phyloP scores from a whole-genome alignment of 75 land plant species.

The Chamaecyparis obtusa region DNA sequence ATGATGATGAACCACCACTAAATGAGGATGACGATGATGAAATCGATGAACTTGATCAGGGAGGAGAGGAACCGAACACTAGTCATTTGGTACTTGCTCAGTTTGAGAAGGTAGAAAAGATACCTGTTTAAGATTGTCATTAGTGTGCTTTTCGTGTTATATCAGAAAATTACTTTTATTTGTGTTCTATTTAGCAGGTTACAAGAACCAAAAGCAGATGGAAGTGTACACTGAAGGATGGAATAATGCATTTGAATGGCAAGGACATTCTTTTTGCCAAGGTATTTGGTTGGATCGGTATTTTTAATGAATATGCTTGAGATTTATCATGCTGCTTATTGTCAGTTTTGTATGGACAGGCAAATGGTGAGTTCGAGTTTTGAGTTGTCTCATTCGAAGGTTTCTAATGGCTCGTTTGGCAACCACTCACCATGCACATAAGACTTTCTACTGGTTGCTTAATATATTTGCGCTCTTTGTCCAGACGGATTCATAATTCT shows the following conservation, averaged over 20 bases:
- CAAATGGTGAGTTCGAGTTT: slow-evolving; percentile 59
- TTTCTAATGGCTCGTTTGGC: not conserved
- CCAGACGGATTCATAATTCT: not conserved
- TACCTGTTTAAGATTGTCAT: not conserved
- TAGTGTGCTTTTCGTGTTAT: not conserved
- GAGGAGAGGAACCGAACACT: slow-evolving; percentile 72
- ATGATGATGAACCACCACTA: slow-evolving; percentile 81
- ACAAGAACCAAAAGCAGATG: slow-evolving; percentile 94
- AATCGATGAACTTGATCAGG: slow-evolving; percentile 78
- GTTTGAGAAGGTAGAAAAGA: slow-evolving; percentile 81
- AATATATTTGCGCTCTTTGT: not conserved
- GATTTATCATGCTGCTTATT: not conserved
- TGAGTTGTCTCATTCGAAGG: slow-evolving; percentile 17
- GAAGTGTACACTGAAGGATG: slow-evolving; percentile 98
- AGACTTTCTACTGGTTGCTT: not conserved
- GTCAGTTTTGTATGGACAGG: slow-evolving; percentile 17
- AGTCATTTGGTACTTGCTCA: slow-evolving; percentile 92
- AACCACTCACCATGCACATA: not conserved
- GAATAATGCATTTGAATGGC: slow-evolving; percentile 89
- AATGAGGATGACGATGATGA: slow-evolving; percentile 96
- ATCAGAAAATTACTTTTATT: not conserved
- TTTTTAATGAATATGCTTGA: not conserved
- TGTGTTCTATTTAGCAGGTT: slow-evolving; percentile 46
- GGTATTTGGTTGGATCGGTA: slow-evolving; percentile 36
- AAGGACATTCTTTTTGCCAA: slow-evolving; percentile 93